Evolutionary conservation across 176 grass and related monocot genomes (phyloP).

Genomic region (maize (Zea mays)): Zm-B73-REFERENCE-NAM-5.0 NC_050101.1:174951001-174951500

Average conservation of each 20-base stretch:
- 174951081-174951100: not conserved
- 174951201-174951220: conserved; percentile 51
- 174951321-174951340: conserved; percentile 87
- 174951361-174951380: conserved; percentile 98
- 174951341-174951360: conserved; percentile 96
- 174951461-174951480: conserved; percentile 30
- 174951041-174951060: not conserved
- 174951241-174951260: conserved; percentile 77
- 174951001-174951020: not conserved
- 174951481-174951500: not conserved
- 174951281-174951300: conserved; percentile 99
- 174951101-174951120: not conserved
- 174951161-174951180: not conserved
- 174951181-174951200: conserved; percentile 7
- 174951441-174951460: conserved; percentile 50
- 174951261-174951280: conserved; percentile 91
- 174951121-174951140: not conserved
- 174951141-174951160: not conserved
- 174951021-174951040: not conserved
- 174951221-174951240: conserved; percentile 91
- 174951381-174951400: conserved; percentile 87
- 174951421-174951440: conserved; percentile 93
- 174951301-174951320: conserved; percentile 97
- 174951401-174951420: conserved; percentile 96
- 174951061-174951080: conserved; percentile 11